Conservation (phyloP, 495 filamentous ascomycete genomes). For the Podospora comata region DNA sequence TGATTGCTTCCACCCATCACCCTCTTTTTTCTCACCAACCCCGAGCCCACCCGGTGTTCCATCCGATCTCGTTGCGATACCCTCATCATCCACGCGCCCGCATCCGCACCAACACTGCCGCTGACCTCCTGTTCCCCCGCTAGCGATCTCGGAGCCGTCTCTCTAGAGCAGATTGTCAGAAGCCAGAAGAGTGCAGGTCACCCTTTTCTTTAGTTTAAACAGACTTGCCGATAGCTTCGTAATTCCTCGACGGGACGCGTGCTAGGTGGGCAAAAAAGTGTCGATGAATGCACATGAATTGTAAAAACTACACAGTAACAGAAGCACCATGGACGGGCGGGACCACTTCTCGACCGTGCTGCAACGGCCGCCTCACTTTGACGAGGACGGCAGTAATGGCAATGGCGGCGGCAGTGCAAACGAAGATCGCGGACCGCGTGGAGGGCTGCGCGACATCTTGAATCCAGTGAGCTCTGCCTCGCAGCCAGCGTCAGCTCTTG, state of each 20-base stretch:
- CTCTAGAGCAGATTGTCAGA: background rate
- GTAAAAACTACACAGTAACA: slow-evolving; percentile 27
- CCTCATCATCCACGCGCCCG: slow-evolving; percentile 10
- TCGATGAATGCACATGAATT: slow-evolving; percentile 31
- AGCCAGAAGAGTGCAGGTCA: background rate
- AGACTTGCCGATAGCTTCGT: slow-evolving; percentile 7
- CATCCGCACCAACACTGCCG: background rate
- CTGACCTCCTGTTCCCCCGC: background rate
- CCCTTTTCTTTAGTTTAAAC: slow-evolving; percentile 3
- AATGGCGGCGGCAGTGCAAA: slow-evolving; percentile 24
- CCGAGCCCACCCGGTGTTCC: slow-evolving; percentile 7
- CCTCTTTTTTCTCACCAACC: background rate
- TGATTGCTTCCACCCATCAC: slow-evolving; percentile 2
- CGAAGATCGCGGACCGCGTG: slow-evolving; percentile 32
- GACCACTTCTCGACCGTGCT: slow-evolving; percentile 49
- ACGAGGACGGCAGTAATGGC: slow-evolving; percentile 37
- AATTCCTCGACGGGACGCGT: slow-evolving; percentile 9
- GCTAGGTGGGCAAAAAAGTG: slow-evolving; percentile 12
- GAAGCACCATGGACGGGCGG: slow-evolving; percentile 19
- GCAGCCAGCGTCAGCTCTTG: slow-evolving; percentile 17
- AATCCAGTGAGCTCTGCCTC: slow-evolving; percentile 36
- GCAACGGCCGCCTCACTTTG: slow-evolving; percentile 41
- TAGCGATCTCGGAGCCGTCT: slow-evolving; percentile 10
- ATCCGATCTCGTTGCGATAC: slow-evolving; percentile 20
- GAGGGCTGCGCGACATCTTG: slow-evolving; percentile 39